A percentile compares a stretch with the other conserved stretches of the same genome.
phyloP scores from a whole-genome alignment of 805 yeast species.

The Pichia deserticola region DNA sequence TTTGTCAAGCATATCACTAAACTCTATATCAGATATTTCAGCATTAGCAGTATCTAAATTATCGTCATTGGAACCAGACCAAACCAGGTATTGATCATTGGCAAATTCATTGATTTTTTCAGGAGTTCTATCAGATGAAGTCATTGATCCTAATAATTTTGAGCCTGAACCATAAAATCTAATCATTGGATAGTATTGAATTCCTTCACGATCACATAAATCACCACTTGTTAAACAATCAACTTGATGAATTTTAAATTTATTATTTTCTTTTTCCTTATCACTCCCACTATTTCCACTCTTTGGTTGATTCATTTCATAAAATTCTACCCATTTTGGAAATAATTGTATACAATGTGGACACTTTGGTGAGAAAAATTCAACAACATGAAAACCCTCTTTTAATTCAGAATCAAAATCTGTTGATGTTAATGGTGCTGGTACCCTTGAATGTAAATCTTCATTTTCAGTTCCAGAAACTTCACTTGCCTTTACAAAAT shows the following conservation, averaged over 20 bases:
- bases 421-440: slow-evolving; percentile 41
- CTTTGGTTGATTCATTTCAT: slow-evolving; percentile 38
- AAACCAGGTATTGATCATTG: slow-evolving; percentile 38
- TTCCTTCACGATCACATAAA: slow-evolving; percentile 61
- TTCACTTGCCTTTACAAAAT: neutral
- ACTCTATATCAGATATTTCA: neutral
- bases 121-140: slow-evolving; percentile 35
- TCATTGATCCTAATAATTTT: slow-evolving; percentile 35
- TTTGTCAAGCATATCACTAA: neutral
- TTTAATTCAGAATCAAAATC: slow-evolving; percentile 44
- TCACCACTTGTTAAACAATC: slow-evolving; percentile 86
- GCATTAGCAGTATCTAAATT: slow-evolving; percentile 31
- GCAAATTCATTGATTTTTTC: slow-evolving; percentile 48
- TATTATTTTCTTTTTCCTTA: slow-evolving; percentile 30
- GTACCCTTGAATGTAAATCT: slow-evolving; percentile 27
- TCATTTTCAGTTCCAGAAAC: neutral
- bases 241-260: slow-evolving; percentile 44
- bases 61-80: slow-evolving; percentile 36
- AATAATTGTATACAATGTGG: slow-evolving; percentile 71
- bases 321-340: slow-evolving; percentile 76
- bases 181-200: slow-evolving; percentile 62
- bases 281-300: slow-evolving; percentile 40
- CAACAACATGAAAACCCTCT: slow-evolving; percentile 64
- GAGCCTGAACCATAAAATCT: slow-evolving; percentile 57
- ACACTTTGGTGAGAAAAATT: slow-evolving; percentile 88